phyloP scores from a whole-genome alignment of 306 rosid species.

The Pterocarpus macrocarpus region DNA sequence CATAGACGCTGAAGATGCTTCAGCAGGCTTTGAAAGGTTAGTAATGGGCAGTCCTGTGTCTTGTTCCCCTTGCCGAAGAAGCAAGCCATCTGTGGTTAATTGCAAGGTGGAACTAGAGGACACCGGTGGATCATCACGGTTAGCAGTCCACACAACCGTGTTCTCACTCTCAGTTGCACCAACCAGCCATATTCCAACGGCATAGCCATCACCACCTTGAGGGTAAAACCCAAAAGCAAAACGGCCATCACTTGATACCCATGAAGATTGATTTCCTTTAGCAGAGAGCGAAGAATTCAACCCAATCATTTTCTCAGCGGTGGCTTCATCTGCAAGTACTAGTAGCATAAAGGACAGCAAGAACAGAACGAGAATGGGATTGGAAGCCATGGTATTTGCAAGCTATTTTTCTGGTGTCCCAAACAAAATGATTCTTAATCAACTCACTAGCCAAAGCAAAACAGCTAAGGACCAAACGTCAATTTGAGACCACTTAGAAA shows the following conservation, averaged over 20 bases:
- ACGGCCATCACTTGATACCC: constrained; percentile 51
- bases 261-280: constrained; percentile 10
- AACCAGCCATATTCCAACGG: constrained; percentile 51
- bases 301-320: neutral
- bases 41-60: neutral
- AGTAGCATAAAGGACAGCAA: neutral
- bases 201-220: constrained; percentile 36
- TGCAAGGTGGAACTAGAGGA: constrained; percentile 20
- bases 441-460: neutral
- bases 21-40: neutral
- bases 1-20: constrained; percentile 46
- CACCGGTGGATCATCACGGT: constrained; percentile 20
- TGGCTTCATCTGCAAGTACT: neutral
- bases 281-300: constrained; percentile 40
- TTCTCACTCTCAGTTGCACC: neutral
- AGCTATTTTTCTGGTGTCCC: constrained; percentile 5
- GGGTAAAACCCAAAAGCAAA: constrained; percentile 57
- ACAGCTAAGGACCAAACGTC: neutral
- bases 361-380: neutral
- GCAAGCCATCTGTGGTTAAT: constrained; percentile 32
- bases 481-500: neutral
- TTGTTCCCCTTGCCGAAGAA: neutral
- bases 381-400: constrained; percentile 45
- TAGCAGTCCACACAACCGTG: constrained; percentile 52
- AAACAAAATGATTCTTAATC: neutral